Base-by-base conservation (phyloP, 208 protist species). In the Lotmaria passim region DNA sequence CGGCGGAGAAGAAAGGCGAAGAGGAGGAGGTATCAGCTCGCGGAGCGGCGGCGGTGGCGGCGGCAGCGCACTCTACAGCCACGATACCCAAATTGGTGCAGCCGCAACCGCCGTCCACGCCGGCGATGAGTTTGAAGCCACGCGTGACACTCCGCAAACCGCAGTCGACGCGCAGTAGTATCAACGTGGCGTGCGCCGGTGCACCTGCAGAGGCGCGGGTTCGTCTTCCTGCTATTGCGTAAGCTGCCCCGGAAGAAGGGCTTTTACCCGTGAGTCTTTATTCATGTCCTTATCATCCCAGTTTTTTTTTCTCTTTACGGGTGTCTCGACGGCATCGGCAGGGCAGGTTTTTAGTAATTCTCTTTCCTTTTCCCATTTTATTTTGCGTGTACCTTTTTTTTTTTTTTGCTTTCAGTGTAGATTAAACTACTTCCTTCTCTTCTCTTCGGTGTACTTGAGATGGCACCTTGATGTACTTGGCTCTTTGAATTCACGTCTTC, bases 211-310 rank as follows among this genome's bases (percentile, higher is more conserved):
- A 39, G 11, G 28, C 46, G 10, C 44, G 7, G 28, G 55, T 30
- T 30, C 70, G 62, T 5, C 64, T 76, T 15, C 70, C 70, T 24
- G 62, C 41, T 23, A 76, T 64, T 43, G 41, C 31, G 14, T 64
- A 24, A 26, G 55, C 15, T 36, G 50, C 26, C 58, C 11, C n/a
- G n/a, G n/a, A n/a, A n/a, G n/a, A n/a, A n/a, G n/a, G n/a, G n/a
- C n/a, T n/a, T n/a, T n/a, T n/a, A n/a, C n/a, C n/a, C n/a, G n/a
- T n/a, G n/a, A n/a, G n/a, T n/a, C 10, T 70, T 24, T 36, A 28
- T 36, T 60, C 14, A 36, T 39, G 2, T 26, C 7, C 63, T 5
- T 19, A 23, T 19, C 24, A 55, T 46, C 14, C 31, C 69, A 36
- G 7, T 48, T 23, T 47, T 15, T 3, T 8, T 46, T 14, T 63